Base-by-base conservation (phyloP, 2,329 filamentous ascomycete species). In the Rhynchosporium secalis region DNA sequence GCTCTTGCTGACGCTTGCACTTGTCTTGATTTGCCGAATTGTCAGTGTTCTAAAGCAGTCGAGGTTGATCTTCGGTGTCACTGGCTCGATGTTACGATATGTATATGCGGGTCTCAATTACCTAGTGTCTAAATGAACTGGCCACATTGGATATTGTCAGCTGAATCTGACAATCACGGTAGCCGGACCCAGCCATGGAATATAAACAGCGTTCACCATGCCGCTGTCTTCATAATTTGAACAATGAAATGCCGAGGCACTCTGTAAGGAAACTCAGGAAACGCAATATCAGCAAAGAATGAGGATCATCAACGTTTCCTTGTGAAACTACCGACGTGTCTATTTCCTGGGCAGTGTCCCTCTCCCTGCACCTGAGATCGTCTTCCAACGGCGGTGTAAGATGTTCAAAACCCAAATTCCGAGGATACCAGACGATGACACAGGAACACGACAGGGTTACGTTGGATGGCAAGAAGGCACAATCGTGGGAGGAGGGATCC, bases 371-470 rank as follows among this genome's bases (percentile, higher is more conserved):
- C 67, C 73, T 3, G 68, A 72, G 49, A 69, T 73, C 13, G 73
- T 75, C 15, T 75, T 79, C 58, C 71, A 64, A 3, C 68, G 63
- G 36, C 69, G 74, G 41, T 60, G 63, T n/a, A 61, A 67, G 6
- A 64, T 64, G 4, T 69, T 78, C 2, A 72, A 75, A 3, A 62
- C 66, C 28, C 76, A 75, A 12, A 67, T 79, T 31, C 69, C 67
- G 31, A 72, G 73, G 40, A 73, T 79, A 3, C 77, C 77, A 3
- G 78, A 79, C 64, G 78, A 77, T 52, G 78, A 80, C 64, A 75
- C 76, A 6, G 75, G 71, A 13, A 49, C 71, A 46, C 71, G 77
- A 33, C 54, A 71, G 8, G 69, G 66, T 36, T 78, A 74, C 58
- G 72, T 75, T 13, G 56, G 58, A 41, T 78, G 71, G 66, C 77